Base-by-base conservation (phyloP, 768 basidiomycete species). In the Coprinellus micaceus region DNA sequence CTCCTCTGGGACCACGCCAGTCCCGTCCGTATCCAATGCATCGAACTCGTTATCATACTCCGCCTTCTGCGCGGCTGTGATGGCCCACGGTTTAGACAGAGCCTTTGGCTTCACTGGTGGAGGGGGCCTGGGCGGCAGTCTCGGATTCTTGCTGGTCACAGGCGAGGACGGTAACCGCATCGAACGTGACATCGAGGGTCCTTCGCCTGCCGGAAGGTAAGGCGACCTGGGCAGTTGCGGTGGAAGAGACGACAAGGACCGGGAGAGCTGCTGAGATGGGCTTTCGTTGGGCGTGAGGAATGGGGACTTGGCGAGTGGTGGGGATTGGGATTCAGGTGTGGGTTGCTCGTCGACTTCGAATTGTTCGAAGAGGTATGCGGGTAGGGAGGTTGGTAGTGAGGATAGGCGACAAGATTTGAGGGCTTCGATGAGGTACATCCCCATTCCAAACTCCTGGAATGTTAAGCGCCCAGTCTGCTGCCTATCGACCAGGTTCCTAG, bases 381-480 rank as follows among this genome's bases (percentile, higher is more conserved):
- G 73, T 29, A 74, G 67, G 7, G 66, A 61, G 2, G 61, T 26
- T 1, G 74, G 76, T 5, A 77, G 62, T 1, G 63, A 57, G 22
- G 61, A 60, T 1, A 76, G 66, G 30, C 67, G 65, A 50, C 72
- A 74, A 4, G 67, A 64, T 60, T 69, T 68, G 15, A 73, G 55
- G n/a, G 68, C 68, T 36, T 73, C 67, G 39, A 89, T 82, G 55
- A 88, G 78, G 66, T 83, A 84, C 81, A 87, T 83, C 36, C 82
- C 88, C 57, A 90, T 71, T 33, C 82, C 80, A 66, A 91, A 91
- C 57, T 89, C 86, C 26, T 79, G 69, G 7, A 79, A 73, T 61
- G 89, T 85, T 11, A 91, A 79, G 2, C 77, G 71, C 5, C 86
- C 86, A 33, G 82, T 74, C 30, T 76, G 71, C 51, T 79, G 76